These are phyloP conservation scores for Canavalia ensiformis DNA, from an alignment of 306 rosid species.

Conservation along the genomic window DNA sequence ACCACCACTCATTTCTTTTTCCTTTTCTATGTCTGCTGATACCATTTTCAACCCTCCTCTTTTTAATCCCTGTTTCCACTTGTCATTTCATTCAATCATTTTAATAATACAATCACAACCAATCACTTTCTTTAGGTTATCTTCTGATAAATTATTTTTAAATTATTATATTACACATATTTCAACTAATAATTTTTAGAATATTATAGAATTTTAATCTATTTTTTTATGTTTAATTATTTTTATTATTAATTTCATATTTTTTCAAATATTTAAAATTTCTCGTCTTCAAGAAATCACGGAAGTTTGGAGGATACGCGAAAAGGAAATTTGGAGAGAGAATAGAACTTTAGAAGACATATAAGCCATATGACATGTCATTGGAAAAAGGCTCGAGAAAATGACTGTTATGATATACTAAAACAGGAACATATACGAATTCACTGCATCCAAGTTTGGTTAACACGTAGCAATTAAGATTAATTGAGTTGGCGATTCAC, in stretches of 20 bases:
- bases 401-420: neutral
- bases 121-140: neutral
- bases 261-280: too few relatives aligned
- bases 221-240: too few relatives aligned
- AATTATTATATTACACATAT: too few relatives aligned
- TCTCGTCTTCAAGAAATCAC: neutral
- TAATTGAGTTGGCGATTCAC: neutral
- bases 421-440: neutral
- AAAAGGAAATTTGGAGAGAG: neutral
- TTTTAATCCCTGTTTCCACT: conserved; percentile 7
- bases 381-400: neutral
- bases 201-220: too few relatives aligned
- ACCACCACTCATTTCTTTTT: neutral
- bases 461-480: conserved; percentile 12
- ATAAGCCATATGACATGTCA: conserved; percentile 10
- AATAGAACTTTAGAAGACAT: conserved; percentile 18
- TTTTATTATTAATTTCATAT: too few relatives aligned
- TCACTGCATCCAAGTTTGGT: conserved; percentile 30
- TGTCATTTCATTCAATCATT: neutral
- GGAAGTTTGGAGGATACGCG: neutral
- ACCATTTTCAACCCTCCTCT: conserved; percentile 3
- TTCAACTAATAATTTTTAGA: too few relatives aligned
- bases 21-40: neutral
- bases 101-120: neutral
- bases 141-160: too few relatives aligned